Base-by-base conservation (phyloP, 2,329 filamentous ascomycete genomes). In the Alternaria sp. region DNA sequence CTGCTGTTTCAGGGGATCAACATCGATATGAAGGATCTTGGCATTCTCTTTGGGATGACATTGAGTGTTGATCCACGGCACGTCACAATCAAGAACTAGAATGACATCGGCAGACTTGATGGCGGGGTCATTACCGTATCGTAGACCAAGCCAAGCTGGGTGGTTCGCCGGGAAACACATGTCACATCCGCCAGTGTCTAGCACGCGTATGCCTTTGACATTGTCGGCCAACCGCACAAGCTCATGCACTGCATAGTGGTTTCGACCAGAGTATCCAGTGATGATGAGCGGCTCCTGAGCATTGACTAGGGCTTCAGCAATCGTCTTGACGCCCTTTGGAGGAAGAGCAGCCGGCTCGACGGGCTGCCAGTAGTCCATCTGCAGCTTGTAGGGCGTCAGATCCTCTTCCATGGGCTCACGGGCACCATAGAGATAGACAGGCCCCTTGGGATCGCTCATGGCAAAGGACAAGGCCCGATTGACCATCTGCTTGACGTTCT, bases 1-100 rank as follows among this genome's bases (percentile, higher is more conserved):
- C 64, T 86, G 83, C 63, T 87, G 84, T 62, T 91, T 91, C 22
- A 91, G 79, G 1, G 89, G 88, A 64, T 91, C 89, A 36, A 87
- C 82, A 66, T 91, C 89, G 51, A 91, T 81, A 67, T 91, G 89
- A 59, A 87, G 85, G 64, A 91, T 86, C 60, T 83, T 87, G 2
- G 88, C 85, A 7, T 81, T 79, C 2, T 81, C 76, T 4, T 81
- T 83, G 0, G 89, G 89, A 46, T 84, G 84, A 79, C 86, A 89
- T 62, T 88, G 87, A 0, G 92, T 95, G n/a, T 90, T 89, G 57
- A 97, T 93, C 93, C 93, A 97, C 0, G 94, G 94, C 0, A 97
- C 93, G 73, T 97, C 94, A 65, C 93, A 96, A 78, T 97, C 91
- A 25, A 97, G 74, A 3, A 97, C 90, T 1, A 97, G 68, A 60